Evolutionary conservation across 805 yeast species (phyloP), one percentile per base, ranked within the genome.

Genomic region (Nakazawaea ambrosiae): DNA sequence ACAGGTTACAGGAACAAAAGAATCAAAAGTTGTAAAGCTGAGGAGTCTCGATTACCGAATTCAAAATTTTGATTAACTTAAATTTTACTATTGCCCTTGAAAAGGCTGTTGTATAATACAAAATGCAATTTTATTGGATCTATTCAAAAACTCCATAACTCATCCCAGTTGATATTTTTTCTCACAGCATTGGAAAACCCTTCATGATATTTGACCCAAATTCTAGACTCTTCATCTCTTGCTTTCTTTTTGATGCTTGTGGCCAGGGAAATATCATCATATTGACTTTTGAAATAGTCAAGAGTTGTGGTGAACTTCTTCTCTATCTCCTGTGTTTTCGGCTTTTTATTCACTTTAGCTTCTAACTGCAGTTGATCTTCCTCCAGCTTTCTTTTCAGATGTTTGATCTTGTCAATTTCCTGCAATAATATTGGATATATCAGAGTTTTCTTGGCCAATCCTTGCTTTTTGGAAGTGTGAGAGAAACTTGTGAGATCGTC

Each of bases 111-210:
- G n/a, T n/a, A n/a, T n/a, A n/a, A n/a, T n/a, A n/a, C n/a, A n/a
- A n/a, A n/a, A n/a, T n/a, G n/a, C n/a, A n/a, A n/a, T n/a, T n/a
- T n/a, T n/a, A n/a, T n/a, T n/a, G n/a, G n/a, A n/a, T n/a, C n/a
- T n/a, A n/a, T 22, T 22, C 24, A 37, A 27, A 37, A 37, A 14
- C 17, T 8, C 80, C 85, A 84, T 18, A 88, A 56, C 38, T 73
- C 80, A 6, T 61, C 55, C 96, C 96, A 89, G 16, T 79, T 73
- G 18, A 88, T 75, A 37, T 80, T 83, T 50, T 85, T 86, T 24
- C 94, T 62, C 2, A 88, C 97, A 0, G 97, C 97, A 55, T 86
- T 82, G 4, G 95, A 83, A 51, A 81, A 88, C 1, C 97, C 97
- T 58, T 88, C 96, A 45, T 82, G 83, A 53, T 80, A 87, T 51